Evolutionary conservation across 1,284 basidiomycete genomes (phyloP).

Genomic region (Porphyrellus sp.): DNA sequence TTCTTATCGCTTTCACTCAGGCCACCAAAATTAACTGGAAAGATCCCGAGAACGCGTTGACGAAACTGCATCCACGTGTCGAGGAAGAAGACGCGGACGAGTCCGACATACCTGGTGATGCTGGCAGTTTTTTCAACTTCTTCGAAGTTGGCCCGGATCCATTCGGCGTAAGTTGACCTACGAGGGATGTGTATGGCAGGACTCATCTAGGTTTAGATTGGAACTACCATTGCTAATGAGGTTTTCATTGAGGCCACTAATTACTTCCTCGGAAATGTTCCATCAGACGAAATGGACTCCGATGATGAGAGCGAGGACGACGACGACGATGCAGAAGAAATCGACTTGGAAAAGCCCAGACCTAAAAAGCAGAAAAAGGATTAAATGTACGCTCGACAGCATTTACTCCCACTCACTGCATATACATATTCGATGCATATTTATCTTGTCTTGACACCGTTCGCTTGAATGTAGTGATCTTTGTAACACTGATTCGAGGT

Average conservation of each 20-base stretch:
- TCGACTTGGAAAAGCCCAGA: conserved; percentile 77
- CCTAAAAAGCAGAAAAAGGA: conserved; percentile 66
- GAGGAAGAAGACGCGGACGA: conserved; percentile 46
- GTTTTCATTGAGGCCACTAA: conserved; percentile 76
- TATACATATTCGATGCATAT: conserved; percentile 25
- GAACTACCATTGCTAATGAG: conserved; percentile 68
- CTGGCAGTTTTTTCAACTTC: conserved; percentile 86
- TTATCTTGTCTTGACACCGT: conserved; percentile 27
- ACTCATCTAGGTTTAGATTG: conserved; percentile 49
- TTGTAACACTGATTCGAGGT: conserved; percentile 1
- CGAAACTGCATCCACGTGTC: conserved; percentile 72
- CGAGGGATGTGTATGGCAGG: background rate
- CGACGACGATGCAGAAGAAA: conserved; percentile 71
- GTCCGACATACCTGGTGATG: conserved; percentile 56
- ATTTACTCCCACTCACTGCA: conserved; percentile 10
- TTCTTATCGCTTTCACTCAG: conserved; percentile 35
- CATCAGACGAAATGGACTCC: conserved; percentile 54
- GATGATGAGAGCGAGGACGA: conserved; percentile 66
- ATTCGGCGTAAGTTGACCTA: conserved; percentile 55
- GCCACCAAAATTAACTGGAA: conserved; percentile 78
- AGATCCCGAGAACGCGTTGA: conserved; percentile 69
- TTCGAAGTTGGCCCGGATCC: conserved; percentile 69
- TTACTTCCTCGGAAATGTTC: conserved; percentile 67
- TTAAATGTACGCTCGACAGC: conserved; percentile 35
- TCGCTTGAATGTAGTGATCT: conserved; percentile 11